Evolutionary conservation across 2,329 filamentous ascomycete genomes (phyloP).

Genomic region (Colletotrichum sp.): DNA sequence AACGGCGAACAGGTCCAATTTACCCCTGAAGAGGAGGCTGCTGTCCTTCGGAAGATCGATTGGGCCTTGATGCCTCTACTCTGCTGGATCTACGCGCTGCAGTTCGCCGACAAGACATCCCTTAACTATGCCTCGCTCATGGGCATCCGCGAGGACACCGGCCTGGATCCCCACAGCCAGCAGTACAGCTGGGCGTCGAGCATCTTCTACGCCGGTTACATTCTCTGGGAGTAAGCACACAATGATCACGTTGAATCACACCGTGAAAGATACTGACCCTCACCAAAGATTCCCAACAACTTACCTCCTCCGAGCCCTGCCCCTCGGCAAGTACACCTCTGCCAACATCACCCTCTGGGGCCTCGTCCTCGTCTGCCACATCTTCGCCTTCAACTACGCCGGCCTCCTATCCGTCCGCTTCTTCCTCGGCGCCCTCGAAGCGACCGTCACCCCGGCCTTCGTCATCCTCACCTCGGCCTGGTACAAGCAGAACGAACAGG

Average conservation of each 20-base stretch:
- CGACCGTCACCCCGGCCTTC: constrained; percentile 28
- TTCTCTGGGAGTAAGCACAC: constrained; percentile 23
- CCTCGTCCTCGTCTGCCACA: constrained; percentile 27
- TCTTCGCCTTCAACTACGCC: constrained; percentile 24
- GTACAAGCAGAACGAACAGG: constrained; percentile 36
- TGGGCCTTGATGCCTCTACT: constrained; percentile 1
- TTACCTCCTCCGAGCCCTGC: constrained; percentile 33
- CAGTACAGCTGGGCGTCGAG: constrained; percentile 25
- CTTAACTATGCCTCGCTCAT: constrained; percentile 20
- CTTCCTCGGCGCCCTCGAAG: constrained; percentile 29
- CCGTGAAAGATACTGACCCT: background rate
- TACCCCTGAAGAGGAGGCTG: constrained; percentile 12
- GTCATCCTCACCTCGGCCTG: constrained; percentile 28
- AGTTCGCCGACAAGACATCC: constrained; percentile 17
- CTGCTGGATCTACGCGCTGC: constrained; percentile 17
- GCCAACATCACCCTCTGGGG: constrained; percentile 46
- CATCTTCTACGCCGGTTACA: constrained; percentile 27
- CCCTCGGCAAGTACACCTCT: constrained; percentile 39
- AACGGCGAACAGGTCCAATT: constrained; percentile 8
- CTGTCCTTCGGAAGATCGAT: constrained; percentile 9
- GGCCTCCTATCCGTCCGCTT: constrained; percentile 25
- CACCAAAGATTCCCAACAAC: constrained; percentile 38
- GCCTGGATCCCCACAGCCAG: constrained; percentile 11
- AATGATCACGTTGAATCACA: background rate
- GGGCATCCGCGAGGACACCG: constrained; percentile 21